Evolutionary conservation across 2,329 filamentous ascomycete genomes (phyloP).

Genomic region (Bipolaris zeicola): DNA sequence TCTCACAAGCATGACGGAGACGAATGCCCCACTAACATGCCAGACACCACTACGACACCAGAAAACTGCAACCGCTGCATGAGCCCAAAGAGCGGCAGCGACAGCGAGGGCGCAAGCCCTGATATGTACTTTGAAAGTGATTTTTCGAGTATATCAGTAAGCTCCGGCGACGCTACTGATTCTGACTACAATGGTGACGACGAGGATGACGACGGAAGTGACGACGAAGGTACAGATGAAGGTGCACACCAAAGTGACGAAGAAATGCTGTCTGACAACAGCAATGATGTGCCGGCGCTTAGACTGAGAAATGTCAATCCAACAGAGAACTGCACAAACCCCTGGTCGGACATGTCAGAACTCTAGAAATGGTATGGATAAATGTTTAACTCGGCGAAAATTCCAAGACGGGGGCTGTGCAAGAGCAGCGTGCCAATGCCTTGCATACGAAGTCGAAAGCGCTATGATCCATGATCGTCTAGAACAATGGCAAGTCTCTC

Average conservation of each 20-base stretch:
- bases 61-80: constrained; percentile 1
- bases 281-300: no score
- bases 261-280: neutral
- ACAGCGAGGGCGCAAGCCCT: neutral
- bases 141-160: neutral
- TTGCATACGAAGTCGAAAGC: neutral
- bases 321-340: neutral
- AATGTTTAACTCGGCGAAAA: neutral
- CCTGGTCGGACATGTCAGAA: no score
- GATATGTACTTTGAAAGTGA: no score
- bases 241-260: no score
- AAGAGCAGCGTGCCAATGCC: neutral
- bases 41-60: neutral
- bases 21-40: neutral
- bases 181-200: neutral
- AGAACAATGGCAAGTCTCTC: neutral
- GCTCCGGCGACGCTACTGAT: neutral
- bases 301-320: neutral
- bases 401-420: neutral
- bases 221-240: no score
- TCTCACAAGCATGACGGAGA: neutral
- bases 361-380: neutral
- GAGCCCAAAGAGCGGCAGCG: neutral
- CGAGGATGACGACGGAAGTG: no score
- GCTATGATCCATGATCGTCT: neutral